Evolutionary conservation across 192 early-diverging fungal species (phyloP).

Genomic region (Obelidium mucronatum): DNA sequence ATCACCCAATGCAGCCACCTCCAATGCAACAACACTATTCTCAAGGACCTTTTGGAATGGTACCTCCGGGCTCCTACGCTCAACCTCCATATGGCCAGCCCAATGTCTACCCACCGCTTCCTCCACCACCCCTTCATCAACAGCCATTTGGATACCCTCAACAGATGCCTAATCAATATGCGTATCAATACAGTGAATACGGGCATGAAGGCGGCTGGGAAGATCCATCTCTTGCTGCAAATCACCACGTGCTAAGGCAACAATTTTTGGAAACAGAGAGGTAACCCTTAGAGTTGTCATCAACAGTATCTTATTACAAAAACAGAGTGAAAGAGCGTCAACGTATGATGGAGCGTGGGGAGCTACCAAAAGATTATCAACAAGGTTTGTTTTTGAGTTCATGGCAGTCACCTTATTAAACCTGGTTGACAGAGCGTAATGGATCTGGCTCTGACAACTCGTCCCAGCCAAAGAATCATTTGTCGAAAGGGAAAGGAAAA

Average conservation of each 20-base stretch:
- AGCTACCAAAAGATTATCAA: background rate
- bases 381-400: background rate
- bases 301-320: background rate
- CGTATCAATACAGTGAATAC: constrained; percentile 29
- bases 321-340: constrained; percentile 30
- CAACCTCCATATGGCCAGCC: background rate
- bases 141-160: background rate
- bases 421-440: background rate
- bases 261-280: constrained; percentile 30
- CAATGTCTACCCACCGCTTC: constrained; percentile 5
- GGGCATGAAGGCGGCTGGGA: constrained; percentile 20
- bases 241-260: constrained; percentile 19
- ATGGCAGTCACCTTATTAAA: background rate
- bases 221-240: constrained; percentile 25
- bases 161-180: background rate
- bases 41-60: constrained; percentile 8
- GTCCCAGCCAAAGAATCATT: background rate
- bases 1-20: background rate
- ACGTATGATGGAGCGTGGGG: constrained; percentile 32
- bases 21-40: background rate
- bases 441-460: constrained; percentile 11
- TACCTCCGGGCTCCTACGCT: background rate
- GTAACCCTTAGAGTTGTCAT: background rate
- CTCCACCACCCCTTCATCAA: background rate
- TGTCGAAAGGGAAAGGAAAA: background rate